These are phyloP conservation scores for Tremellales sp. DNA, from an alignment of 1,284 basidiomycete genomes.

Conservation along the genomic window DNA sequence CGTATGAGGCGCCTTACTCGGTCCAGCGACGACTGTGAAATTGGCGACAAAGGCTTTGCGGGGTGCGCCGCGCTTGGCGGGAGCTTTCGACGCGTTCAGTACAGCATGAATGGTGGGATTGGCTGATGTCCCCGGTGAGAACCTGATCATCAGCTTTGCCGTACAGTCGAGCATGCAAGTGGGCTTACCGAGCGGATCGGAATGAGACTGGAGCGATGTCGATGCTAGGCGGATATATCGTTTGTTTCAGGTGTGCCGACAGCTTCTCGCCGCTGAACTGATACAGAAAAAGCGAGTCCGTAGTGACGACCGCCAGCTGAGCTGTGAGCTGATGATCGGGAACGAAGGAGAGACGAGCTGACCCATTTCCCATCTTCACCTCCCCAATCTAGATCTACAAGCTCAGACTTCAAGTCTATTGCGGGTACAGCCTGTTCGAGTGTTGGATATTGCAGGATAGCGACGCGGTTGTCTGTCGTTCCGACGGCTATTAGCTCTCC, in stretches of 20 bases:
- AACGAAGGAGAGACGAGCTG: background rate
- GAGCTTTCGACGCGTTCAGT: slow-evolving; percentile 58
- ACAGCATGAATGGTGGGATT: slow-evolving; percentile 62
- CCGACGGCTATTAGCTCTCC: slow-evolving; percentile 36
- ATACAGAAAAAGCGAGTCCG: slow-evolving; percentile 30
- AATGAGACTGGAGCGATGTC: slow-evolving; percentile 56
- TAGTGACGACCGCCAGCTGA: slow-evolving; percentile 40
- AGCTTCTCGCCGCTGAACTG: slow-evolving; percentile 23
- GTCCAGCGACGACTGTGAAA: slow-evolving; percentile 29
- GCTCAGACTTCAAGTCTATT: slow-evolving; percentile 30
- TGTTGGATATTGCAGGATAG: slow-evolving; percentile 64
- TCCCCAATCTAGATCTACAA: slow-evolving; percentile 45
- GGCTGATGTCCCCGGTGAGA: slow-evolving; percentile 56
- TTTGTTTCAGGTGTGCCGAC: slow-evolving; percentile 30
- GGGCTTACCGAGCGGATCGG: slow-evolving; percentile 63
- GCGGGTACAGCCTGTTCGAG: slow-evolving; percentile 57
- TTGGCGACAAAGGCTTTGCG: slow-evolving; percentile 40
- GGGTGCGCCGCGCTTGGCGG: slow-evolving; percentile 26
- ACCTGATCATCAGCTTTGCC: slow-evolving; percentile 46
- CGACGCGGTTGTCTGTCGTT: slow-evolving; percentile 51
- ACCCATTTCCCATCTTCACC: slow-evolving; percentile 38
- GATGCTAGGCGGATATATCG: slow-evolving; percentile 35
- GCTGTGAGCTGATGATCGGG: slow-evolving; percentile 1
- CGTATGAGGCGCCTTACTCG: slow-evolving; percentile 19
- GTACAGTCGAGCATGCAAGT: background rate